These are phyloP conservation scores for Leccinum disarticulatum DNA, from an alignment of 768 basidiomycete species.

Conservation along the genomic window DNA sequence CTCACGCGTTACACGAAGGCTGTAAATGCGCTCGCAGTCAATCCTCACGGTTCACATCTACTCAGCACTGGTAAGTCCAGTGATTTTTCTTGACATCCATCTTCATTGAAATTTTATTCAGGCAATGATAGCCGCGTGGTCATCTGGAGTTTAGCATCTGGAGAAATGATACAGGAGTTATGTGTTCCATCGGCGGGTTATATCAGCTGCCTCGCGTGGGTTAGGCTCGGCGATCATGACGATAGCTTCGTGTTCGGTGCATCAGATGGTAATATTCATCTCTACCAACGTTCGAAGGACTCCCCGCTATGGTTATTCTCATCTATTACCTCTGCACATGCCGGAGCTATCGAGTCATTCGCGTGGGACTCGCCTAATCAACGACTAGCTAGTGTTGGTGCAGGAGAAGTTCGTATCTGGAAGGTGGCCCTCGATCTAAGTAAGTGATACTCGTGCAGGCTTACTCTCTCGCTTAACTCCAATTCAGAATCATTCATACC, in stretches of 20 bases:
- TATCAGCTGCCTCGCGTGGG: not conserved
- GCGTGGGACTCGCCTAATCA: not conserved
- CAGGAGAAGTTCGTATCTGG: not conserved
- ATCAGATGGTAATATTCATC: slow-evolving; percentile 1
- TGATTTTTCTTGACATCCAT: not conserved
- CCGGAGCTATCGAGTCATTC: not conserved
- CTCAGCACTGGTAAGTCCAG: not conserved
- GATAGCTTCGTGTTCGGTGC: not conserved
- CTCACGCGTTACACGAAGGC: not conserved
- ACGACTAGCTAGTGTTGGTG: not conserved
- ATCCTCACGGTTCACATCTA: not conserved
- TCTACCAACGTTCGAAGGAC: not conserved
- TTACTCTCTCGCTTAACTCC: not conserved
- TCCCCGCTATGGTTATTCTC: not conserved
- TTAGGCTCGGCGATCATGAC: not conserved
- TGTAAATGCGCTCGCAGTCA: not conserved
- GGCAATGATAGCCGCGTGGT: not conserved
- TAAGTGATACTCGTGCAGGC: not conserved
- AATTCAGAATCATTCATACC: not conserved
- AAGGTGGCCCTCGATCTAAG: not conserved
- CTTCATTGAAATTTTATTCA: not conserved
- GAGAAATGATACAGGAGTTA: not conserved
- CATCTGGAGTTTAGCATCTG: not conserved
- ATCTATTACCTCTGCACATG: not conserved
- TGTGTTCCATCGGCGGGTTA: not conserved